Conservation (phyloP, 495 filamentous ascomycete species). For the Aspergillus avenaceus region DNA sequence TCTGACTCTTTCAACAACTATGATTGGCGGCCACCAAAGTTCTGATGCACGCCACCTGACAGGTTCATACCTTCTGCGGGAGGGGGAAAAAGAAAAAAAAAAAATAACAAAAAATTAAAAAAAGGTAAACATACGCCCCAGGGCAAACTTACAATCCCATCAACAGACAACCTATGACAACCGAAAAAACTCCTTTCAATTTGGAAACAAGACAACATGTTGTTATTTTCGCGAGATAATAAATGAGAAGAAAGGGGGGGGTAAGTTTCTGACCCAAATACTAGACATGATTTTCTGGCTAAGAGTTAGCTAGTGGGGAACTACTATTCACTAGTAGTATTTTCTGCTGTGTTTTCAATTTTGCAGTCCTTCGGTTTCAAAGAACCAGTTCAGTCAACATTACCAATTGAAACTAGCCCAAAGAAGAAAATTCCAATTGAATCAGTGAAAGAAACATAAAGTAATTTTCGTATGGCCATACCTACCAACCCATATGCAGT, state of each 20-base stretch:
- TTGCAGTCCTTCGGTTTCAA: no score
- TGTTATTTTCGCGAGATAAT: neutral
- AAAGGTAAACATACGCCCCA: neutral
- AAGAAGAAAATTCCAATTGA: neutral
- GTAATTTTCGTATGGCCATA: slow-evolving; percentile 3
- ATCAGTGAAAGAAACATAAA: neutral
- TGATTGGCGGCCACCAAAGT: slow-evolving; percentile 8
- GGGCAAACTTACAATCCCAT: neutral
- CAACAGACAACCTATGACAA: no score
- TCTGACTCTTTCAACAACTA: neutral
- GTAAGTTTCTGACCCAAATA: neutral
- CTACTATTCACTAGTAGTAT: neutral
- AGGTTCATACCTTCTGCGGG: neutral
- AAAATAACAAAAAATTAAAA: neutral
- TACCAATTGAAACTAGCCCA: neutral
- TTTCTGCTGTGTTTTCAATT: neutral
- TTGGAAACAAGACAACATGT: neutral
- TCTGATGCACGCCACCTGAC: slow-evolving; percentile 13
- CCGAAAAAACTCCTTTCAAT: no score
- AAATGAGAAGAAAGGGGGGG: neutral
- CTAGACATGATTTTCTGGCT: neutral
- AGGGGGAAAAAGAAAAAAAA: neutral
- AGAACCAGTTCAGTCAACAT: neutral
- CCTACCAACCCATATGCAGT: neutral
- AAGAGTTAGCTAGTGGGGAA: neutral